Evolutionary conservation across 129 eudicot genomes (phyloP), one percentile per base, ranked within the genome.

Genomic region (Deinandra increscens): DNA sequence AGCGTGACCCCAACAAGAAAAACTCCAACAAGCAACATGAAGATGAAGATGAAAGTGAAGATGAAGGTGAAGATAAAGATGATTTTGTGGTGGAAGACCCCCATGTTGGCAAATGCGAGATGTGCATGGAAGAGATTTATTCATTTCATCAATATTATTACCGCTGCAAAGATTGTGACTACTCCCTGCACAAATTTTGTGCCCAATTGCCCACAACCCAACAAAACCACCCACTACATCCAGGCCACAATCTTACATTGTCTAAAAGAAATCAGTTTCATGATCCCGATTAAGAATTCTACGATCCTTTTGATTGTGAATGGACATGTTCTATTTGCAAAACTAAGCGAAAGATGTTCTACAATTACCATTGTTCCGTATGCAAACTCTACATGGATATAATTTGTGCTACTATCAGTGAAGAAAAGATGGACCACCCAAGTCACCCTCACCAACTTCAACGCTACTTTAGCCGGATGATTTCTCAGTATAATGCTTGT

Each of bases 131-230:
- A 68, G 13, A 34, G 12, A 68, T 68, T 3, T 50, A 51, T 6
- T 50, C 73, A 34, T 68, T 69, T 51, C 73, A 69, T 51, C 6
- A 11, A 15, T 18, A 49, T 36, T 69, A 36, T 9, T 50, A 68
- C 9, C 0, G 14, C 17, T 46, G 71, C 9, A 66, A 45, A 59
- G 59, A 46, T 14, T 66, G 60, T 19, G 58, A 50, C 11, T 50
- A 50, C 58, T 17, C 58, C 12, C 4, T 50, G 29, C 58, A 50
- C 5, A 18, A 17, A 50, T 50, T 17, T 1, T 50, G 58, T 50
- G 58, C 58, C 18, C 26, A 50, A 8, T 9, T 50, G 29, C 58
- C 58, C 26, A 17, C 4, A 15, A 17, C 12, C 26, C 4, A 17
- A 6, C 58, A 50, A 50, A 50, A 8, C 13, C 58, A 50, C 26